These are phyloP conservation scores for Cryptococcus sp. DNA, from an alignment of 1,284 basidiomycete genomes.

Conservation along the genomic window DNA sequence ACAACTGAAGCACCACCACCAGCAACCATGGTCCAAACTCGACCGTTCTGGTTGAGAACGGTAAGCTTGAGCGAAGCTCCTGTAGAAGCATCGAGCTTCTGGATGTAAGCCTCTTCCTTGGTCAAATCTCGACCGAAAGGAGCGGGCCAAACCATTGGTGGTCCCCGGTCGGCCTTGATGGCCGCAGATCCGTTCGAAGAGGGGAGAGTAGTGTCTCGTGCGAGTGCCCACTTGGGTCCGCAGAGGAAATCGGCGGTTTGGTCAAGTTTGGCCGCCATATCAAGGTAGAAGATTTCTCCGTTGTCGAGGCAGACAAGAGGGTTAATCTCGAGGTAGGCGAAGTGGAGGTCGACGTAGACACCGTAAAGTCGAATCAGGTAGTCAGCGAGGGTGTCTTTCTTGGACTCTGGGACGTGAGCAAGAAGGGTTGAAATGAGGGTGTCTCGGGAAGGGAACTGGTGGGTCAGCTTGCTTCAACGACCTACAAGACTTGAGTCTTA, in stretches of 20 bases:
- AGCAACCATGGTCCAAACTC: slow-evolving; percentile 99
- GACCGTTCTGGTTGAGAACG: slow-evolving; percentile 88
- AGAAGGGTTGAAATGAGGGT: slow-evolving; percentile 71
- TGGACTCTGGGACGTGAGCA: slow-evolving; percentile 67
- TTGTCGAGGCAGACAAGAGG: slow-evolving; percentile 91
- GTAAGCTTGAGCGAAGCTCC: slow-evolving; percentile 98
- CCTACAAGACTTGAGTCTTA: slow-evolving; percentile 7
- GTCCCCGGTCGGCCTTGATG: slow-evolving; percentile 84
- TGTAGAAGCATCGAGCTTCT: slow-evolving; percentile 93
- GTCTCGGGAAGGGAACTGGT: slow-evolving; percentile 70
- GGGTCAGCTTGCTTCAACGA: neutral
- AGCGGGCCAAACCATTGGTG: slow-evolving; percentile 95
- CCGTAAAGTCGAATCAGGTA: slow-evolving; percentile 93
- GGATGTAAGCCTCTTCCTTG: slow-evolving; percentile 97
- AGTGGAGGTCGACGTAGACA: slow-evolving; percentile 93
- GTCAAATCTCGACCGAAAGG: slow-evolving; percentile 98
- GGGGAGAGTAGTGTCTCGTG: slow-evolving; percentile 77
- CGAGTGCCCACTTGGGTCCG: slow-evolving; percentile 97
- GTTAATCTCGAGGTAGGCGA: slow-evolving; percentile 99
- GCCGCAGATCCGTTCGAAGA: slow-evolving; percentile 49
- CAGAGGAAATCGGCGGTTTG: slow-evolving; percentile 95
- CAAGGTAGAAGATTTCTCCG: slow-evolving; percentile 88
- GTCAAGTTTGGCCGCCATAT: slow-evolving; percentile 99
- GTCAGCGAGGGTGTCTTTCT: slow-evolving; percentile 84
- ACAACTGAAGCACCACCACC: slow-evolving; percentile 56